Percentiles rank a stretch among this genome's conserved stretches.
These are phyloP conservation scores for Lepiota brunneoincarnata DNA, from an alignment of 768 basidiomycete species.

Conservation along the genomic window DNA sequence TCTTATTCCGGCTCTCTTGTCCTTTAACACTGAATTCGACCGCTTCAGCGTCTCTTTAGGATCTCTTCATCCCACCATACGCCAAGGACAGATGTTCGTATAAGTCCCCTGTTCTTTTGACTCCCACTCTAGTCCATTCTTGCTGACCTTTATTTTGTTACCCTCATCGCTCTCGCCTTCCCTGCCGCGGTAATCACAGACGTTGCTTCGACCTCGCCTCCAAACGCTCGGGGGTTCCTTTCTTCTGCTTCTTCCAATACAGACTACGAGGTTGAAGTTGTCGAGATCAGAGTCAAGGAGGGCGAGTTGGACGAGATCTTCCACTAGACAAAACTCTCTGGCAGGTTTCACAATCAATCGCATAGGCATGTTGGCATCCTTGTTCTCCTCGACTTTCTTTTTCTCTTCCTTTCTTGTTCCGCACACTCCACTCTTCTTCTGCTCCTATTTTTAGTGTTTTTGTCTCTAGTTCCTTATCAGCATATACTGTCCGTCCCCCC, in stretches of 20 bases:
- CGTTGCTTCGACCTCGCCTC: conserved; percentile 81
- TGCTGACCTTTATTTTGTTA: conserved; percentile 17
- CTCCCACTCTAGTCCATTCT: conserved; percentile 13
- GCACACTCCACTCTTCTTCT: not conserved
- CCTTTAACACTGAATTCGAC: conserved; percentile 8
- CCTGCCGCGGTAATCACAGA: conserved; percentile 37
- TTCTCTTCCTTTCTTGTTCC: not conserved
- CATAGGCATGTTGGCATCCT: not conserved
- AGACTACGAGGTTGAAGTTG: conserved; percentile 84
- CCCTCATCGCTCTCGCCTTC: conserved; percentile 10
- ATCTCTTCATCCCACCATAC: conserved; percentile 84
- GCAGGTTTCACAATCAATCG: not conserved
- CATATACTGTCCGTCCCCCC: not conserved
- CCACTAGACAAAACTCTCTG: conserved; percentile 35
- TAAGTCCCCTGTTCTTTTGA: conserved; percentile 18
- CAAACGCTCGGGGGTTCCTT: conserved; percentile 62
- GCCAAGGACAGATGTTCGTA: conserved; percentile 87
- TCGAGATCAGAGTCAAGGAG: conserved; percentile 81
- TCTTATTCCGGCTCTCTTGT: not conserved
- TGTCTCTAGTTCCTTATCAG: conserved; percentile 1
- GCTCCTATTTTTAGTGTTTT: conserved; percentile 2
- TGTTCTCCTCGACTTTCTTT: not conserved
- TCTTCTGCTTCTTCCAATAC: conserved; percentile 64
- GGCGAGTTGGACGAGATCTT: conserved; percentile 78
- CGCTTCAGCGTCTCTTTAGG: conserved; percentile 38